Percentiles rank a stretch among this genome's conserved stretches.
phyloP scores from a whole-genome alignment of 2,329 filamentous ascomycete species.

The Cladosporium sp. region DNA sequence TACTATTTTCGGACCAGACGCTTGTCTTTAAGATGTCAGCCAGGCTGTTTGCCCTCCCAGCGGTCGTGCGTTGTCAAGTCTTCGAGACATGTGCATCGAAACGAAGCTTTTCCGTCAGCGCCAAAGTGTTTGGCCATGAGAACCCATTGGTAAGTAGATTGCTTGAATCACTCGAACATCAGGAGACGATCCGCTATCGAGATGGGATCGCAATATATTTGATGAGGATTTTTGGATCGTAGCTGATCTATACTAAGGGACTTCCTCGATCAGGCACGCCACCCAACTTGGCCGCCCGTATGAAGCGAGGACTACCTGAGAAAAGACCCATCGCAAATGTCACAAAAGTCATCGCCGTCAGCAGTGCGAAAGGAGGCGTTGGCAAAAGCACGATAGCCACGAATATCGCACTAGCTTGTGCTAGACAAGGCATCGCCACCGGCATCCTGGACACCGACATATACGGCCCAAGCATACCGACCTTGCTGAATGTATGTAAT shows the following conservation, averaged over 20 bases:
- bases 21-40: not conserved
- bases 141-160: conserved; percentile 22
- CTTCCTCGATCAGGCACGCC: conserved; percentile 69
- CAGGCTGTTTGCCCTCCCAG: not conserved
- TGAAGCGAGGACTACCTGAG: conserved; percentile 74
- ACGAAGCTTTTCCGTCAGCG: conserved; percentile 5
- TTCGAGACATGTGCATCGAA: conserved; percentile 2
- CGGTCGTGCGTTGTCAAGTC: not conserved
- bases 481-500: conserved; percentile 74
- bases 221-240: too few species aligned
- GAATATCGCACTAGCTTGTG: conserved; percentile 87
- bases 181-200: not conserved
- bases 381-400: conserved; percentile 92
- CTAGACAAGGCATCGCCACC: conserved; percentile 71
- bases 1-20: too few species aligned
- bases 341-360: conserved; percentile 90
- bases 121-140: conserved; percentile 20
- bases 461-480: conserved; percentile 92
- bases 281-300: conserved; percentile 61
- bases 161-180: not conserved
- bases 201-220: not conserved
- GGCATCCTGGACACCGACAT: conserved; percentile 95
- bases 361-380: conserved; percentile 95
- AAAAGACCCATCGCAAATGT: conserved; percentile 79
- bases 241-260: conserved; percentile 55